A percentile compares a stretch with the other conserved stretches of the same genome.
Evolutionary conservation across 306 rosid genomes (phyloP).

Genomic region (Vigna mungo): DNA sequence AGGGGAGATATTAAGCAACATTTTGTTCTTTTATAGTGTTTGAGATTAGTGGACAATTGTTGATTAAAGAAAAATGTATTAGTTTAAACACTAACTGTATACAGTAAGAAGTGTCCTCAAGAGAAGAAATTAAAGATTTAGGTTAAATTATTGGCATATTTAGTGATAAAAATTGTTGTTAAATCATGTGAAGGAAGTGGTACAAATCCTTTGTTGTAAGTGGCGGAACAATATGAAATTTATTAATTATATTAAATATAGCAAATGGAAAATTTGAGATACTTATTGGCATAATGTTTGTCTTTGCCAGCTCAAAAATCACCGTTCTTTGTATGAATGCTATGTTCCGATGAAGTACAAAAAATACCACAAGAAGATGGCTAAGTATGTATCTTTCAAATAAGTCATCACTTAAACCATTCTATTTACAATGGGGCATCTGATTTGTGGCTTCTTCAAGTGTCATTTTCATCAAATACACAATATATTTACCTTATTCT

Average conservation of each 20-base stretch:
- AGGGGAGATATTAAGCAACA: neutral
- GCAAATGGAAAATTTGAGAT: slow-evolving; percentile 38
- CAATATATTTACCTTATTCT: slow-evolving; percentile 41
- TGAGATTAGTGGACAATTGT: slow-evolving; percentile 2
- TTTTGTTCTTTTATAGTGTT: slow-evolving; percentile 32
- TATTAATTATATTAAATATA: slow-evolving; percentile 6
- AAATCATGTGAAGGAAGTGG: slow-evolving; percentile 19
- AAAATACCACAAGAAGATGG: slow-evolving; percentile 84
- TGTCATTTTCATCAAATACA: slow-evolving; percentile 36
- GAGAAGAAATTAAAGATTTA: slow-evolving; percentile 31
- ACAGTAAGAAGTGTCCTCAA: neutral
- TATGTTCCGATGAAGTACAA: slow-evolving; percentile 97
- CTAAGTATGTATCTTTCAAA: slow-evolving; percentile 63
- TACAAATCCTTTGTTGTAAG: slow-evolving; percentile 19
- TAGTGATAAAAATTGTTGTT: neutral
- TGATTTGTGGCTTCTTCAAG: slow-evolving; percentile 24
- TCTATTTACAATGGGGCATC: slow-evolving; percentile 34
- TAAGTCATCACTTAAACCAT: slow-evolving; percentile 37
- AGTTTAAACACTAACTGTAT: neutral
- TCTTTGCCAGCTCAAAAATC: slow-evolving; percentile 74
- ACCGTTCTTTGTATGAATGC: slow-evolving; percentile 73
- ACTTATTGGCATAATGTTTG: slow-evolving; percentile 51
- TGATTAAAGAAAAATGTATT: slow-evolving; percentile 7
- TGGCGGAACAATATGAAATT: slow-evolving; percentile 25
- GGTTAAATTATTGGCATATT: neutral